Evolutionary conservation across 2,329 filamentous ascomycete genomes (phyloP).

Genomic region (Claviceps lovelessii): DNA sequence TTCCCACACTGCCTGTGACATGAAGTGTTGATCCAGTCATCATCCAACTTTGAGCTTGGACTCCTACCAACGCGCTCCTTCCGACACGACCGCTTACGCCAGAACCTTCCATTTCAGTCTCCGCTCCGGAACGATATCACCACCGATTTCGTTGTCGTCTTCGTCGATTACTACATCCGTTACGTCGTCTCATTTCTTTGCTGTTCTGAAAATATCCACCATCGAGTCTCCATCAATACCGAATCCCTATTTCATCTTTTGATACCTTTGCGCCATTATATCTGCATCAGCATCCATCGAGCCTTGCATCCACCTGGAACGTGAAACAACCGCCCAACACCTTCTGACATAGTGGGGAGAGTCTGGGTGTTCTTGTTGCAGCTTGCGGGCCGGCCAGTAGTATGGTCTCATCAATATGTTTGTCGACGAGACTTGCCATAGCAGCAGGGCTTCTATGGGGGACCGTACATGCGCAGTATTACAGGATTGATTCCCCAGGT

Average conservation of each 20-base stretch:
- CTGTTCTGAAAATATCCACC: not conserved
- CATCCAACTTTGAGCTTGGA: not conserved
- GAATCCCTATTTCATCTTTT: not conserved
- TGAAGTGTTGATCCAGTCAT: not conserved
- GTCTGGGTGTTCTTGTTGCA: not conserved
- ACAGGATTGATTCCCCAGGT: conserved; percentile 20
- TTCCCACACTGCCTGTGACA: not conserved
- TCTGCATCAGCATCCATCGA: not conserved
- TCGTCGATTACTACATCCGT: not conserved
- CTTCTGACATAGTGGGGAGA: not conserved
- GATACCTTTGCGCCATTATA: not conserved
- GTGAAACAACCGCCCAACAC: not conserved
- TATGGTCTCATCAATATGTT: conserved; percentile 2
- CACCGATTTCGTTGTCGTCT: not conserved
- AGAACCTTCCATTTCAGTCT: not conserved
- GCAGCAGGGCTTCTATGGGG: conserved; percentile 1
- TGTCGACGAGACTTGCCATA: conserved; percentile 2
- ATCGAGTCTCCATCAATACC: not conserved
- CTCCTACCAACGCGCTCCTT: not conserved
- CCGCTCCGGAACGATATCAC: not conserved
- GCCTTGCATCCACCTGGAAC: not conserved
- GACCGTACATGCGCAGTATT: conserved; percentile 12
- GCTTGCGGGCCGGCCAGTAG: not conserved
- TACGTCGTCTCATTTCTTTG: not conserved
- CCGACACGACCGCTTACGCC: not conserved